Base-by-base conservation (phyloP, 306 rosid genomes). In the Sicyos edulis region DNA sequence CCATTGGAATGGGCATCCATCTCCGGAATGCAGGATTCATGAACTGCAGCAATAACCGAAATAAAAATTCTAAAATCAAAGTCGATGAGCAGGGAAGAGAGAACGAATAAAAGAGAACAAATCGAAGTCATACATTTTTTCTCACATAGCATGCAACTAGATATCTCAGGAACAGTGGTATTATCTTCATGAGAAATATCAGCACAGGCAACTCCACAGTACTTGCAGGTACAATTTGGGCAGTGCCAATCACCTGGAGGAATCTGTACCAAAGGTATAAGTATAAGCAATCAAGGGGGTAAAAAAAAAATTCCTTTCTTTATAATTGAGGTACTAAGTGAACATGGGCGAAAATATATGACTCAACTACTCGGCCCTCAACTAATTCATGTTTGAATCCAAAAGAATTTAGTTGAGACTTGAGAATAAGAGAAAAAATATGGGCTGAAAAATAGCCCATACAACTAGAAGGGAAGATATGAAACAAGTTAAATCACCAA, bases 241-340 rank as follows among this genome's bases (percentile, higher is more conserved):
- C 99, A 95, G 74, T 80, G 89, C 99, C 99, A 95, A 62, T 95
- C 99, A 66, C 96, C 99, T 0, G 85, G 84, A 24, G 99, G 97
- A 78, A 84, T 87, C 99, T 91, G 89, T 61, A 54, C 50, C 71
- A 63, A 40, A 40, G 52, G 52, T 56, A 72, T 7, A 56, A 26
- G 29, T 6, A 37, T 37, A 6, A 22, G 22, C 16, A 57, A 73
- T 42, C 40, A 13, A 44, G 8, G 55, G 55, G 32, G 32, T 10
- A 15, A 64, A 40, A 20, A 37, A 50, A 34, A 21, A 29, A 6
- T 29, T 12, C 13, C 1, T 24, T 32, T 12, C 13, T 5, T 56
- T 56, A 11, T 10, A 49, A 26, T 24, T 5, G 34, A 65, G 32
- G 20, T 66, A 71, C 29, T 7, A 54, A 55, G 52, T 32, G 2